phyloP scores from a whole-genome alignment of 2,329 filamentous ascomycete species.

The Exophiala calicioides region DNA sequence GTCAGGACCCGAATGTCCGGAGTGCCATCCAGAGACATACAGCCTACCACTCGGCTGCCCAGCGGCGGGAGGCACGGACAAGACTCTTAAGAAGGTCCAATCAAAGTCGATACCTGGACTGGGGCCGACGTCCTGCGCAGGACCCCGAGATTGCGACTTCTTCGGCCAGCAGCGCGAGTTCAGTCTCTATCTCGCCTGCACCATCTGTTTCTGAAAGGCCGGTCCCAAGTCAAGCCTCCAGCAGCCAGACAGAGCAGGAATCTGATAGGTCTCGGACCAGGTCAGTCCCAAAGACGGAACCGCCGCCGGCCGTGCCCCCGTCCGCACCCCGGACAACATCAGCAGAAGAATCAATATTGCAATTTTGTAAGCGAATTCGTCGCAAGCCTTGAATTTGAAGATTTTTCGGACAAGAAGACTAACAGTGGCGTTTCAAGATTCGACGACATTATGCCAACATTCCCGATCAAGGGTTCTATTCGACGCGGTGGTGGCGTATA shows the following conservation, averaged over 20 bases:
- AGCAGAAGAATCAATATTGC: slow-evolving; percentile 14
- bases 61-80: slow-evolving; percentile 28
- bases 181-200: slow-evolving; percentile 21
- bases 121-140: slow-evolving; percentile 20
- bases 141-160: slow-evolving; percentile 16
- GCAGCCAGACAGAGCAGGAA: background rate
- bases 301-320: slow-evolving; percentile 1
- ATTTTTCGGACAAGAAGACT: background rate
- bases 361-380: slow-evolving; percentile 20
- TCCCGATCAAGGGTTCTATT: slow-evolving; percentile 7
- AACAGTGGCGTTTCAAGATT: slow-evolving; percentile 1
- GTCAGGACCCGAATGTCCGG: slow-evolving; percentile 29
- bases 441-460: slow-evolving; percentile 19
- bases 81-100: slow-evolving; percentile 21
- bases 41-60: slow-evolving; percentile 29
- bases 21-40: slow-evolving; percentile 32
- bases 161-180: slow-evolving; percentile 24
- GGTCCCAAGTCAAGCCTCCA: slow-evolving; percentile 6
- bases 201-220: slow-evolving; percentile 8
- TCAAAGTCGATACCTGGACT: slow-evolving; percentile 28
- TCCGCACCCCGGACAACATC: slow-evolving; percentile 1
- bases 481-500: slow-evolving; percentile 16
- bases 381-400: background rate
- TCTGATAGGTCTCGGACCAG: background rate
- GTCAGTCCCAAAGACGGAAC: background rate